A percentile compares a stretch with the other conserved stretches of the same genome.
Evolutionary conservation across 352 stramenopile species (phyloP).

Genomic region (Phytophthora capsici): DNA sequence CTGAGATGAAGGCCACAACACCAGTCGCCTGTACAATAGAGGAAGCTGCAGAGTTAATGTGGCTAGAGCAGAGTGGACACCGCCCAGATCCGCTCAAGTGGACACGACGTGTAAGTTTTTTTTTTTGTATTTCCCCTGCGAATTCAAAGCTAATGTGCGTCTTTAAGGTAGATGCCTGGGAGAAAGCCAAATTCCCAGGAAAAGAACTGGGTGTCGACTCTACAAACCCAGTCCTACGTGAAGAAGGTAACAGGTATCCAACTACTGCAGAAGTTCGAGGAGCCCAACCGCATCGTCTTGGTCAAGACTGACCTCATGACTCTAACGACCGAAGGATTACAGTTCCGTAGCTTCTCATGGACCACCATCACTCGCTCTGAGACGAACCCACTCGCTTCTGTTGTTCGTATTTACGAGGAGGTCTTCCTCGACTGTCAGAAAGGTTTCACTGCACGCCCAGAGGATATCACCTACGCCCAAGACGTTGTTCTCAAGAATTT

Average conservation of each 20-base stretch:
- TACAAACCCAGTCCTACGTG: slow-evolving; percentile 10
- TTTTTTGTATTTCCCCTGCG: neutral
- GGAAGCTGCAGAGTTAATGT: slow-evolving; percentile 7
- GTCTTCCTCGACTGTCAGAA: slow-evolving; percentile 24
- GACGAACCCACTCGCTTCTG: slow-evolving; percentile 14
- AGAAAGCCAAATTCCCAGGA: slow-evolving; percentile 18
- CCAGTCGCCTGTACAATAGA: slow-evolving; percentile 17
- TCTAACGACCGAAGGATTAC: slow-evolving; percentile 24
- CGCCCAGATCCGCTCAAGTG: slow-evolving; percentile 28
- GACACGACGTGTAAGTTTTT: slow-evolving; percentile 14
- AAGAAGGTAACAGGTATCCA: slow-evolving; percentile 26
- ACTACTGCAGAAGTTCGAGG: slow-evolving; percentile 26
- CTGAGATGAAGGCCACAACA: slow-evolving; percentile 25
- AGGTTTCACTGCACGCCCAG: slow-evolving; percentile 1
- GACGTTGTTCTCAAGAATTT: slow-evolving; percentile 14
- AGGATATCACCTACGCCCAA: slow-evolving; percentile 23
- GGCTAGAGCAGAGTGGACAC: slow-evolving; percentile 18
- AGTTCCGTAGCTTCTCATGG: slow-evolving; percentile 26
- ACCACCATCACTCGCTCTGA: slow-evolving; percentile 27
- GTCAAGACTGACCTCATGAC: slow-evolving; percentile 25
- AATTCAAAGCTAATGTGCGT: neutral
- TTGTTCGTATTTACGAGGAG: slow-evolving; percentile 27
- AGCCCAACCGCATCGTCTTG: slow-evolving; percentile 36
- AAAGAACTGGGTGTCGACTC: slow-evolving; percentile 26
- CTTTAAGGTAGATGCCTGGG: slow-evolving; percentile 5